Base-by-base conservation (phyloP, 1,284 basidiomycete genomes). In the Bjerkandera adusta region DNA sequence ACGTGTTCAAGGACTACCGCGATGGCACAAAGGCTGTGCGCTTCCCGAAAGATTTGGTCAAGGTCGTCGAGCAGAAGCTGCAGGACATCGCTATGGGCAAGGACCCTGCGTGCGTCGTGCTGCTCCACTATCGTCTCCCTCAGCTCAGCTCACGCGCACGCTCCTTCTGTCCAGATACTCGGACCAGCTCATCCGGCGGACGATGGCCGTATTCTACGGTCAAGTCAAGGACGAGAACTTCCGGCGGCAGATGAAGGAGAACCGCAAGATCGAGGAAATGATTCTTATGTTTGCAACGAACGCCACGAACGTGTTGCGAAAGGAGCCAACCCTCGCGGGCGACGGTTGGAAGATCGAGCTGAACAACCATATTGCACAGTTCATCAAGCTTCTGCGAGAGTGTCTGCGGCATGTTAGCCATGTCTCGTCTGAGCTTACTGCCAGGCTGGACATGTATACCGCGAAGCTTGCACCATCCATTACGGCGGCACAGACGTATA, bases 201-300 rank as follows among this genome's bases (percentile, higher is more conserved):
- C 90, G 1, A 87, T 94, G 74, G 93, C 87, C 41, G 83, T 88
- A 24, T 97, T 96, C 66, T 97, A 94, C 65, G 87, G 87, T 4
- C 88, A 89, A 54, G 90, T 92, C 66, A 85, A 86, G 61, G 84
- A 91, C 50, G 85, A 90, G 40, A 76, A 73, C 25, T 95, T 95
- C 70, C 83, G 89, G 52, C 78, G 82, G 34, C 90, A 94, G 60
- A 86, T 98, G 80, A 92, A 93, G 65, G 94, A 97, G 66, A 95
- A 93, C 60, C 79, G 97, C 38, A 97, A 96, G 71, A 89, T 98
- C 44, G 97, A 99, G 68, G 94, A 97, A 55, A 83, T 99, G 49
- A 96, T 99, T 52, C 76, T 99, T 43, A 88, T 90, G 75, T 98
- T 97, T 60, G 94, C 95, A 12, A 91, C 94, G 2, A 85, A 92